phyloP scores from a whole-genome alignment of 331 rosid genomes.

The Arachis monticola region DNA sequence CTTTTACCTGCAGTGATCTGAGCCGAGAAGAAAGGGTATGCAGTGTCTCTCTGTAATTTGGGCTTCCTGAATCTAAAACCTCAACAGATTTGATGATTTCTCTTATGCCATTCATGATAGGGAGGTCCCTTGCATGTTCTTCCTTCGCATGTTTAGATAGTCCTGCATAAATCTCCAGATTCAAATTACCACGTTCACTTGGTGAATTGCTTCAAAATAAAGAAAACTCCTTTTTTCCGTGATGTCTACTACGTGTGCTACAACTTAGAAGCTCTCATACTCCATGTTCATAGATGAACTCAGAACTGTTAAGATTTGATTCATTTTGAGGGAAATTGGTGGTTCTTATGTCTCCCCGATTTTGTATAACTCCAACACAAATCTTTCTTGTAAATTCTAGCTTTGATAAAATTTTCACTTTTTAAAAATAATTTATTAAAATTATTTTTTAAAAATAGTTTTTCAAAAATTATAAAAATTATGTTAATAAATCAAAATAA shows the following conservation, averaged over 20 bases:
- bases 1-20: slow-evolving; percentile 56
- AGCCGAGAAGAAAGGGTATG: slow-evolving; percentile 57
- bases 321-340: too few relatives aligned
- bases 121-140: slow-evolving; percentile 83
- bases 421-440: too few relatives aligned
- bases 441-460: too few relatives aligned
- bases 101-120: slow-evolving; percentile 83
- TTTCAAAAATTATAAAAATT: too few relatives aligned
- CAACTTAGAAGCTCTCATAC: background rate
- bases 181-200: slow-evolving; percentile 21
- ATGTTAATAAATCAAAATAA: too few relatives aligned
- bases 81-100: slow-evolving; percentile 76
- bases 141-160: slow-evolving; percentile 65
- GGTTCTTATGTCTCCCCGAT: too few relatives aligned
- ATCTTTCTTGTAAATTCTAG: too few relatives aligned
- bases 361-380: too few relatives aligned
- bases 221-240: slow-evolving; percentile 20
- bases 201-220: slow-evolving; percentile 33
- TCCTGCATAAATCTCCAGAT: slow-evolving; percentile 49
- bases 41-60: slow-evolving; percentile 55
- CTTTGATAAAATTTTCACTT: too few relatives aligned
- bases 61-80: slow-evolving; percentile 60
- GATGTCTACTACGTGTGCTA: background rate
- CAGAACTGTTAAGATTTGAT: background rate
- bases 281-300: too few relatives aligned